These are phyloP conservation scores for Saposhnikovia divaricata DNA, from an alignment of 129 eudicot genomes.

Conservation along the genomic window DNA sequence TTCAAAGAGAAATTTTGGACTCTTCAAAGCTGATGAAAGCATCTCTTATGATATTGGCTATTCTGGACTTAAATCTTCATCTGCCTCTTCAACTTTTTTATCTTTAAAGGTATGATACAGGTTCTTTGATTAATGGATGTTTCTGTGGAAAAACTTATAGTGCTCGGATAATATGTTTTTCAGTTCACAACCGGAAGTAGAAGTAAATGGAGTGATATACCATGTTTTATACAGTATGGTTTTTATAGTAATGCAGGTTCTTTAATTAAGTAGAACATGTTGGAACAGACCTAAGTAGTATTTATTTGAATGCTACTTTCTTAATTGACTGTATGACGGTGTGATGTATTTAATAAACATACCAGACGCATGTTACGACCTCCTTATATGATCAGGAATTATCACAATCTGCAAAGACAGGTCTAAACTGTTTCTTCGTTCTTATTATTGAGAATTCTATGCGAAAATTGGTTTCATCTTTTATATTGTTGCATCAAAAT, in stretches of 20 bases:
- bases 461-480: background rate
- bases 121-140: background rate
- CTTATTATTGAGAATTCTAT: background rate
- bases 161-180: background rate
- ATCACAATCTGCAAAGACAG: background rate
- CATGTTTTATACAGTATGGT: background rate
- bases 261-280: background rate
- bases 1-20: slow-evolving; percentile 76
- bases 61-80: slow-evolving; percentile 57
- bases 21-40: slow-evolving; percentile 78
- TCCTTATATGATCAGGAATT: background rate
- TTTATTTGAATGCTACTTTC: background rate
- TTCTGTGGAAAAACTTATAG: background rate
- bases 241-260: background rate
- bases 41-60: slow-evolving; percentile 72
- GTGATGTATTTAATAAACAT: background rate
- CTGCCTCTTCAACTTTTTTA: slow-evolving; percentile 41
- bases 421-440: background rate
- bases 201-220: background rate
- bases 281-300: background rate
- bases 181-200: background rate
- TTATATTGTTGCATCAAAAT: background rate
- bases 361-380: background rate
- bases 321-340: background rate
- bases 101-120: slow-evolving; percentile 51